Conservation (phyloP, 1,284 basidiomycete species). For the Coniophora puteana region DNA sequence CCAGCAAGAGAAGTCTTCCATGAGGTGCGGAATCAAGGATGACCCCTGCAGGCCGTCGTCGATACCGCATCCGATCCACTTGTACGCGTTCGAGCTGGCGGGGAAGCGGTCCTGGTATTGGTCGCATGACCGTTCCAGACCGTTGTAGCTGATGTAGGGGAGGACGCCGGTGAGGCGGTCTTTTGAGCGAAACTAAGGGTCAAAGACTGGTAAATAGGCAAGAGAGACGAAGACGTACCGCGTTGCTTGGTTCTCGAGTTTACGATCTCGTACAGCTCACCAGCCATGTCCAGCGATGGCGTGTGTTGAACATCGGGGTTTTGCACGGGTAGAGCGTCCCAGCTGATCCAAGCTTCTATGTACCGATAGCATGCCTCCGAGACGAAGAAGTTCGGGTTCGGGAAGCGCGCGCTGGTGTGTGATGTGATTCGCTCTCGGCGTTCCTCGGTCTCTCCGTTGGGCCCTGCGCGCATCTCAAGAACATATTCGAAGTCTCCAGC, state of each 20-base stretch:
- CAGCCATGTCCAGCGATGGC: neutral
- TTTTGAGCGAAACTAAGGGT: neutral
- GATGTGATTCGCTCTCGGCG: too few relatives aligned
- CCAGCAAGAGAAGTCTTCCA: neutral
- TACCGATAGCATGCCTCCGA: neutral
- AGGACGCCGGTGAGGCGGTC: neutral
- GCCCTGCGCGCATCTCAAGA: neutral
- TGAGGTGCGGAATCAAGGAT: neutral
- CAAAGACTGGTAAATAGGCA: neutral
- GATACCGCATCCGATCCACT: neutral
- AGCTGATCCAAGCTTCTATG: neutral
- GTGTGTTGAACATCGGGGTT: neutral
- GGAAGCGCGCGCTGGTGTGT: too few relatives aligned
- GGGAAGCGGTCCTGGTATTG: neutral
- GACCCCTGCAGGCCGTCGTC: neutral
- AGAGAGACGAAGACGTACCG: neutral
- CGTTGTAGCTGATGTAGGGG: neutral
- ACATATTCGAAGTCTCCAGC: neutral
- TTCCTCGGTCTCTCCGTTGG: too few relatives aligned
- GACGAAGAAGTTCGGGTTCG: slow-evolving; percentile 1
- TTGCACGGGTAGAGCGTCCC: neutral
- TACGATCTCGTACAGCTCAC: slow-evolving; percentile 1
- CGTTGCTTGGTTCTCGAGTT: neutral
- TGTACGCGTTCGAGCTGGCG: neutral
- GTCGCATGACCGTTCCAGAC: neutral